A percentile compares a stretch with the other conserved stretches of the same genome.
These are phyloP conservation scores for Chenopodium formosanum DNA, from an alignment of 148 eudicot species.

Conservation along the genomic window DNA sequence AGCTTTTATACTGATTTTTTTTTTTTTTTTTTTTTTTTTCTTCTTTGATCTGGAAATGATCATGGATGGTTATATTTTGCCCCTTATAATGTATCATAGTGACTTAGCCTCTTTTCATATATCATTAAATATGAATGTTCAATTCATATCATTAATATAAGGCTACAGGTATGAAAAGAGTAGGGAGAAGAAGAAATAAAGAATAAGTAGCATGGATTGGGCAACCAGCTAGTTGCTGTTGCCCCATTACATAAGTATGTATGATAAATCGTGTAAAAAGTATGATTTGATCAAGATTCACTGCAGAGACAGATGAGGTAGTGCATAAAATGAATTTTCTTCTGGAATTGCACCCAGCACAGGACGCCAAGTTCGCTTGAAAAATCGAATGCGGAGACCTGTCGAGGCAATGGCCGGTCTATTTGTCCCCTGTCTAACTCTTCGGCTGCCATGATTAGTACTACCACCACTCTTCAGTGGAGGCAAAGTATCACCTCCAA, in stretches of 20 bases:
- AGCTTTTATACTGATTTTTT: no score
- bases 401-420: background rate
- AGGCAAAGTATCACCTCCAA: background rate
- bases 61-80: no score
- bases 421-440: slow-evolving; percentile 3
- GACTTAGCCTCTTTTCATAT: no score
- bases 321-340: slow-evolving; percentile 8
- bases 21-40: no score
- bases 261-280: background rate
- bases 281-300: background rate
- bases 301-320: background rate
- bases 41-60: no score
- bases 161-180: background rate
- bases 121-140: no score
- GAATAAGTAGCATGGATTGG: background rate
- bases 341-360: slow-evolving; percentile 28
- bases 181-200: background rate
- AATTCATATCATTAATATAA: no score
- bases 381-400: slow-evolving; percentile 24
- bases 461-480: background rate
- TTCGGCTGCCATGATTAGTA: background rate
- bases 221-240: background rate
- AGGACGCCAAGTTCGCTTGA: slow-evolving; percentile 26
- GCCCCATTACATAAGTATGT: background rate
- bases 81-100: no score